phyloP scores from a whole-genome alignment of 2,329 filamentous ascomycete species.

The Aureobasidium sp. region DNA sequence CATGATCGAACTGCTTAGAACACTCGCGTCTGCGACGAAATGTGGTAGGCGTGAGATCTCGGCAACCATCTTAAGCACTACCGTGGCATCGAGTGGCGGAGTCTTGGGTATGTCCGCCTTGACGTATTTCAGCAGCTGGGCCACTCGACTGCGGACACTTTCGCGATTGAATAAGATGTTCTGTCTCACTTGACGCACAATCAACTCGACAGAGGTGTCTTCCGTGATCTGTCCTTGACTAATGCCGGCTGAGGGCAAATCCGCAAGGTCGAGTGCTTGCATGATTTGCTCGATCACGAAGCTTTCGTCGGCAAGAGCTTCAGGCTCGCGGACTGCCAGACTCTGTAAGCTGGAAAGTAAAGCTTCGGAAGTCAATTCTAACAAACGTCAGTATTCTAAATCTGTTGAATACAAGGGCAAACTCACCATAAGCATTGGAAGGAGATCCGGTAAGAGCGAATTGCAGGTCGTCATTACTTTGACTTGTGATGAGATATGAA shows the following conservation, averaged over 20 bases:
- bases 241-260: background rate
- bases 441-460: conserved; percentile 2
- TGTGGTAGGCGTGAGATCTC: conserved; percentile 21
- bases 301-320: background rate
- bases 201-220: conserved; percentile 1
- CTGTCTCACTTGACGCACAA: conserved; percentile 11
- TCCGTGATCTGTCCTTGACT: conserved; percentile 11
- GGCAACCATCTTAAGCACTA: conserved; percentile 18
- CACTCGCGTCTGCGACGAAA: conserved; percentile 19
- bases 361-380: conserved; percentile 27
- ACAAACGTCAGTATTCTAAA: background rate
- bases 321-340: background rate
- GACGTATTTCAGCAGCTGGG: conserved; percentile 12
- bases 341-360: conserved; percentile 27
- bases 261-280: conserved; percentile 5
- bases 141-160: conserved; percentile 1
- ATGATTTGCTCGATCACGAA: background rate
- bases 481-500: conserved; percentile 19
- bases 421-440: conserved; percentile 18
- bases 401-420: background rate
- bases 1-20: conserved; percentile 17
- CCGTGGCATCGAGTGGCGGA: conserved; percentile 8
- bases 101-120: background rate
- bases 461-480: background rate
- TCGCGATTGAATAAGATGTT: conserved; percentile 11